These are phyloP conservation scores for Debaryomyces castellii DNA, from an alignment of 805 yeast genomes.

Conservation along the genomic window DNA sequence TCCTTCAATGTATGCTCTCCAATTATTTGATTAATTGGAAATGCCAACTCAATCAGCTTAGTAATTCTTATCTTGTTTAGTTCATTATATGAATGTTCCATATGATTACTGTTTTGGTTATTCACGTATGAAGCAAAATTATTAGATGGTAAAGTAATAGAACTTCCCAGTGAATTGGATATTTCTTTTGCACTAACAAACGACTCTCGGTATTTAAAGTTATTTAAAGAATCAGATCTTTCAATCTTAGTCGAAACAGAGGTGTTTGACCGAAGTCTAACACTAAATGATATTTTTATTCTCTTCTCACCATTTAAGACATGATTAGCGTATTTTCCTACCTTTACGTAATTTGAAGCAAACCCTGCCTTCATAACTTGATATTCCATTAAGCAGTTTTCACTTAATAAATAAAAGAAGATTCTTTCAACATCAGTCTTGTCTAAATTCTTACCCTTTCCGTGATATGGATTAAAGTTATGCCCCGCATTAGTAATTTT, in stretches of 20 bases:
- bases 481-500: slow-evolving; percentile 66
- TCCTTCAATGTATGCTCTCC: slow-evolving; percentile 44
- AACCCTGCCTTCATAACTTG: slow-evolving; percentile 75
- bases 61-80: slow-evolving; percentile 43
- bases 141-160: slow-evolving; percentile 20
- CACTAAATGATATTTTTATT: slow-evolving; percentile 54
- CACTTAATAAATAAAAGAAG: slow-evolving; percentile 72
- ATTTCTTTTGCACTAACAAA: slow-evolving; percentile 18
- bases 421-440: slow-evolving; percentile 77
- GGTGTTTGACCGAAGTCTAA: slow-evolving; percentile 5
- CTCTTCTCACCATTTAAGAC: slow-evolving; percentile 45
- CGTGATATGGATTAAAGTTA: slow-evolving; percentile 60
- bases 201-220: slow-evolving; percentile 17
- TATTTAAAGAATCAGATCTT: slow-evolving; percentile 3
- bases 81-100: slow-evolving; percentile 29
- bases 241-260: neutral
- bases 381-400: slow-evolving; percentile 66
- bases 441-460: slow-evolving; percentile 63
- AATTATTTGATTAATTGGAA: slow-evolving; percentile 21
- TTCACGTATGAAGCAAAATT: slow-evolving; percentile 13
- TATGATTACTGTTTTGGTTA: slow-evolving; percentile 16
- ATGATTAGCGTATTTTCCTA: slow-evolving; percentile 55
- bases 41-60: slow-evolving; percentile 41
- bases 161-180: slow-evolving; percentile 9
- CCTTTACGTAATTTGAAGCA: slow-evolving; percentile 69